A percentile compares a stretch with the other conserved stretches of the same genome.
These are phyloP conservation scores for Trypanosoma mega DNA, from an alignment of 208 protist genomes.

Conservation along the genomic window DNA sequence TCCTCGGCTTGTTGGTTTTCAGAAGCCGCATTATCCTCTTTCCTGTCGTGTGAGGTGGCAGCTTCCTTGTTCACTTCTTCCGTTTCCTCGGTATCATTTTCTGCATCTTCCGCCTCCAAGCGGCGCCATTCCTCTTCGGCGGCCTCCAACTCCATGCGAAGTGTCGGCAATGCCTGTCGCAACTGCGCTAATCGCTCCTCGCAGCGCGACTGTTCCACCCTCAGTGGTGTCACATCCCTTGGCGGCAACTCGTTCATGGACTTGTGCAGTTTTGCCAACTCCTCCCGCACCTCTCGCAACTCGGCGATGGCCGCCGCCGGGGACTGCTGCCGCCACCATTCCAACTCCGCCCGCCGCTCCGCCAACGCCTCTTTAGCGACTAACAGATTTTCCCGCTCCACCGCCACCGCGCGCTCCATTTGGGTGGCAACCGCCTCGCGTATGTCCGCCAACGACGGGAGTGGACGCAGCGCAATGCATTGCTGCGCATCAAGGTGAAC, in stretches of 20 bases:
- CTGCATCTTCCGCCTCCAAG: slow-evolving; percentile 1
- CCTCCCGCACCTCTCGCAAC: slow-evolving; percentile 32
- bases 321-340: slow-evolving; percentile 57
- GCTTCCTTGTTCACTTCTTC: slow-evolving; percentile 14
- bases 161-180: not conserved
- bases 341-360: slow-evolving; percentile 26
- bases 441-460: not conserved
- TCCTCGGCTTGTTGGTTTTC: not conserved
- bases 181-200: slow-evolving; percentile 15
- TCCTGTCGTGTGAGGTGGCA: not conserved
- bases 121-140: slow-evolving; percentile 22
- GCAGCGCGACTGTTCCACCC: slow-evolving; percentile 3
- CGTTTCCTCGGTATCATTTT: slow-evolving; percentile 8
- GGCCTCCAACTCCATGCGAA: slow-evolving; percentile 9
- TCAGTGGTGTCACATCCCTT: slow-evolving; percentile 12
- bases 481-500: not conserved
- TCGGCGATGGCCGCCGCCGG: not conserved
- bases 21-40: slow-evolving; percentile 2
- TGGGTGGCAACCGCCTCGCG: not conserved
- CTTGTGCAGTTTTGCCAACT: slow-evolving; percentile 34
- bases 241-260: slow-evolving; percentile 18
- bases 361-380: slow-evolving; percentile 19
- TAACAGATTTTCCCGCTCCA: slow-evolving; percentile 9
- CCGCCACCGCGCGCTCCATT: slow-evolving; percentile 7
- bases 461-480: not conserved